Percentiles rank a stretch among this genome's conserved stretches.
Conservation (phyloP, 441 rosid genomes). For the Pelargonium citronellum region DNA sequence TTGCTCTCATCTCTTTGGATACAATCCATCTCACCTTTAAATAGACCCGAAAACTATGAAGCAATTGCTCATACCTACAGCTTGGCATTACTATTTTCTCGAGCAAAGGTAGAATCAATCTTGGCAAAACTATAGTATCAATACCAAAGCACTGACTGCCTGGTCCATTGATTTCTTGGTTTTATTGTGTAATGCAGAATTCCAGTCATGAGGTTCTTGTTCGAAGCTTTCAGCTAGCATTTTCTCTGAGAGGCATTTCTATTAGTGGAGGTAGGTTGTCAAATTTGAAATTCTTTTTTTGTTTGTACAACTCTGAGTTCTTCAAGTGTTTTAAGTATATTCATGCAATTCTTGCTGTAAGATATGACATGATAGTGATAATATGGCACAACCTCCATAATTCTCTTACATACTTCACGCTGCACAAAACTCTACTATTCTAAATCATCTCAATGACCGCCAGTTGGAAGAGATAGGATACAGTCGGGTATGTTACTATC, state of each 20-base stretch:
- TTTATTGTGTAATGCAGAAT: conserved; percentile 46
- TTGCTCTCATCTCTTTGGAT: conserved; percentile 86
- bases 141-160: background rate
- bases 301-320: conserved; percentile 28
- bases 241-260: conserved; percentile 76
- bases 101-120: conserved; percentile 54
- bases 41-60: conserved; percentile 77
- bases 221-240: conserved; percentile 89
- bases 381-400: background rate
- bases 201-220: conserved; percentile 64
- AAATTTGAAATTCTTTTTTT: background rate
- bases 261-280: conserved; percentile 47
- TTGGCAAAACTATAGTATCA: background rate
- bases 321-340: conserved; percentile 9
- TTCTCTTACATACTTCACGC: background rate
- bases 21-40: conserved; percentile 75
- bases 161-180: conserved; percentile 2
- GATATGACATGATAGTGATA: conserved; percentile 1
- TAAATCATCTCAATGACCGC: background rate
- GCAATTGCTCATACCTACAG: conserved; percentile 88
- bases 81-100: conserved; percentile 62
- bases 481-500: background rate
- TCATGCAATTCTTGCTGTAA: background rate
- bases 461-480: conserved; percentile 7
- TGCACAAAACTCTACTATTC: conserved; percentile 1